These are phyloP conservation scores for Fusarium verticillioides DNA, from an alignment of 2,329 filamentous ascomycete genomes.

Conservation along the genomic window DNA sequence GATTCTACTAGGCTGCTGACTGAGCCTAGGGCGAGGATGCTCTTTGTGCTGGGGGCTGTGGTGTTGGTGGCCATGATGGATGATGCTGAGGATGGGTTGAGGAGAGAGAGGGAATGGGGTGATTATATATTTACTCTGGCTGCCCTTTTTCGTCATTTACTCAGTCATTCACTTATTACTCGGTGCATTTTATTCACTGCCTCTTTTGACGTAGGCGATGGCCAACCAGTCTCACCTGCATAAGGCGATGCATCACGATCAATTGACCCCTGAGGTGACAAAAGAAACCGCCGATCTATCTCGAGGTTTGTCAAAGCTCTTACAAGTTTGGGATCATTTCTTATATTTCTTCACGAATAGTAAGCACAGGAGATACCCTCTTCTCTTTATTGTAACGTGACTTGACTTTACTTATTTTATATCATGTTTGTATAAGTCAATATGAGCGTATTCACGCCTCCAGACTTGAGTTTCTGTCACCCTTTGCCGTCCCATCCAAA, in stretches of 20 bases:
- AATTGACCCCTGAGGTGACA: not conserved
- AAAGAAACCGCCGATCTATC: not conserved
- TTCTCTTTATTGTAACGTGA: accelerated
- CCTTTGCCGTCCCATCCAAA: not conserved
- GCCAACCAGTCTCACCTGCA: not conserved
- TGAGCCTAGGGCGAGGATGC: not conserved
- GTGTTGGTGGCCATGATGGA: not conserved
- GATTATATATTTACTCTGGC: not conserved
- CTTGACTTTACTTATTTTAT: no score
- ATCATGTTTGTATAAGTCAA: accelerated
- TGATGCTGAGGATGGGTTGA: not conserved
- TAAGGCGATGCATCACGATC: not conserved
- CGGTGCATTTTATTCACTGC: not conserved
- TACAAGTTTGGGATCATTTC: no score
- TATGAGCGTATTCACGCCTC: not conserved
- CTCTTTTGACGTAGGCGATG: not conserved
- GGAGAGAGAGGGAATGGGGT: not conserved
- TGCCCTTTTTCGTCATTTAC: not conserved
- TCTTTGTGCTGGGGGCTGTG: not conserved
- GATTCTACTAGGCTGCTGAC: not conserved
- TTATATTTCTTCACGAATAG: accelerated
- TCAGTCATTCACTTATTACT: not conserved
- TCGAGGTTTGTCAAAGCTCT: not conserved
- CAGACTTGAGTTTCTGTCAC: not conserved
- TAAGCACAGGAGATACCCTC: accelerated